Conservation (phyloP, 31 red algal genomes). For the Endocladia muricata region DNA sequence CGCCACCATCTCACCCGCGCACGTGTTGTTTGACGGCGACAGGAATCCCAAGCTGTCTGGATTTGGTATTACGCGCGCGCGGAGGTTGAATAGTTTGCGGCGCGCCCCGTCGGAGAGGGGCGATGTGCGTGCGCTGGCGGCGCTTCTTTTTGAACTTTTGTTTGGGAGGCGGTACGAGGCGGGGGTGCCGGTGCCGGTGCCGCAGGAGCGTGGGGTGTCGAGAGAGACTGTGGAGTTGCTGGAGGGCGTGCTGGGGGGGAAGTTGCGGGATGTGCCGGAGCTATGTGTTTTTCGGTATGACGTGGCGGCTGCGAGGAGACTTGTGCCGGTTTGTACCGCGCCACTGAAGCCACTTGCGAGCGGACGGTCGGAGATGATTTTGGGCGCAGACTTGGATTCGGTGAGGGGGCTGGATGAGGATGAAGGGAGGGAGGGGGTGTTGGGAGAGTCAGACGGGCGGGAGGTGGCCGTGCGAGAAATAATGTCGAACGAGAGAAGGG, state of each 20-base stretch:
- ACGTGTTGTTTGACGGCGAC: constrained; percentile 27
- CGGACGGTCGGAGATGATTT: constrained; percentile 12
- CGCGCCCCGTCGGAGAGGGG: constrained; percentile 21
- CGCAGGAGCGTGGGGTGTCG: constrained; percentile 16
- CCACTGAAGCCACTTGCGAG: constrained; percentile 25
- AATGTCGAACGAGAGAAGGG: too few species aligned
- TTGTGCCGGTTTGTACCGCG: constrained; percentile 61
- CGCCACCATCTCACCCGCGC: constrained; percentile 37
- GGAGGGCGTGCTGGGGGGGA: constrained; percentile 12
- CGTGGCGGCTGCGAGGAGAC: constrained; percentile 58
- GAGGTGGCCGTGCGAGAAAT: too few species aligned
- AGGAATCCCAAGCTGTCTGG: constrained; percentile 16
- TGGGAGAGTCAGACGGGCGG: too few species aligned
- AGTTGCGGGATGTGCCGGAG: background rate
- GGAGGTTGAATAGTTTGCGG: constrained; percentile 22
- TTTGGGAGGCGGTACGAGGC: constrained; percentile 27
- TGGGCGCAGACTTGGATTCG: constrained; percentile 48
- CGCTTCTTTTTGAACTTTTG: constrained; percentile 38
- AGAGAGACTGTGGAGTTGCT: constrained; percentile 12
- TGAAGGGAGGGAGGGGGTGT: too few species aligned
- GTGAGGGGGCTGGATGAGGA: constrained; percentile 21
- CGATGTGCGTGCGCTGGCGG: constrained; percentile 54
- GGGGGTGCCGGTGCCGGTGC: constrained; percentile 1
- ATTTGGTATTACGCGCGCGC: constrained; percentile 25
- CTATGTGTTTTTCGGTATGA: constrained; percentile 58